Base-by-base conservation (phyloP, 2,329 filamentous ascomycete species). In the Microsporum audouinii region DNA sequence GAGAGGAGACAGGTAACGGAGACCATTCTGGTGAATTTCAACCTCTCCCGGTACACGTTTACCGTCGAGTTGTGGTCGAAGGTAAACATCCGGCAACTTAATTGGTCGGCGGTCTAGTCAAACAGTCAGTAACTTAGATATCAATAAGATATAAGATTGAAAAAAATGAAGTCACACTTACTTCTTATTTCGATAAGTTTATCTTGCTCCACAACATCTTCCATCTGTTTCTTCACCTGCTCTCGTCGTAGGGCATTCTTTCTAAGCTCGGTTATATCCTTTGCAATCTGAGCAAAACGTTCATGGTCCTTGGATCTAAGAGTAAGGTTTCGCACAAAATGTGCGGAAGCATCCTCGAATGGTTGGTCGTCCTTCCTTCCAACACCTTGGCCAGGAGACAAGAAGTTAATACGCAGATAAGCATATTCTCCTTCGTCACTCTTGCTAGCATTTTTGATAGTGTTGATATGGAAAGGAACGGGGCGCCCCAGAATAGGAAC, bases 181-280 rank as follows among this genome's bases (percentile, higher is more conserved):
- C 88, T 96, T 79, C 94, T 83, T 67, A 97, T 91, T 71, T 96
- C 91, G 67, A 95, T 80, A 59, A 99, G 84, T 78, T 99, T 99
- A 73, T 99, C 94, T 74, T 99, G 94, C 75, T 97, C 94, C 4
- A 99, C 91, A 27, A 99, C 94, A 74, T 99, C 94, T 72, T 99
- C 94, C 88, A 99, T 88, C 68, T 99, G 92, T 78, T 99, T 99
- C 84, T 97, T 96, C 76, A 96, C 92, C 70, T 96, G 91, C 74
- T 99, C 94, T 68, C 90, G 88, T 75, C 95, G 91, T 47, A 89
- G 84, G 3, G 89, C 86, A 67, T 92, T 89, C 72, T 94, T 95
- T 79, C 96, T 95, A 79, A 99, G 87, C 70, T 96, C 94, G 8
- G 90, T 92, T 68, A 99, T 97, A 70, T 95, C 89, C 63, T 88